A percentile compares a stretch with the other conserved stretches of the same genome.
These are phyloP conservation scores for Arbutus unedo DNA, from an alignment of 148 eudicot species.

Conservation along the genomic window DNA sequence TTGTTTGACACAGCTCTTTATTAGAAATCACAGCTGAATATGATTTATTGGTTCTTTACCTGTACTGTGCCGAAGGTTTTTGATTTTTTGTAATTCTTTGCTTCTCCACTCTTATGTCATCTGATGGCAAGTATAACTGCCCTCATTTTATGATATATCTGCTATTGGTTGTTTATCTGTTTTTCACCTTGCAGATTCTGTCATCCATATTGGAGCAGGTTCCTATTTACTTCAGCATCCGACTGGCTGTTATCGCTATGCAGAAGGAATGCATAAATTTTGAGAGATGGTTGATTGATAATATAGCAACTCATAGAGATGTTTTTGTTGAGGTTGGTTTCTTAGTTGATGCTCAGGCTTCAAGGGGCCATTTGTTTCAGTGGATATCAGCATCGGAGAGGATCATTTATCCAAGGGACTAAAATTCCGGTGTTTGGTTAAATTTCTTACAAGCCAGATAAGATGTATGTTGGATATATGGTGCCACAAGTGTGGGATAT, in stretches of 20 bases:
- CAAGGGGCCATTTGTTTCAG: no score
- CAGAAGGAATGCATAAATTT: constrained; percentile 7
- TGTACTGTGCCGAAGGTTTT: not conserved
- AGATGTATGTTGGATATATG: no score
- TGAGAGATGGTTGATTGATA: constrained; percentile 7
- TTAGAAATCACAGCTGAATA: not conserved
- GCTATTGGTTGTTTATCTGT: not conserved
- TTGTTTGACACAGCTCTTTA: not conserved
- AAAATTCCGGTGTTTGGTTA: no score
- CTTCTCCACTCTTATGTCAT: no score
- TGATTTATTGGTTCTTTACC: not conserved
- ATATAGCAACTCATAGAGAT: constrained; percentile 7
- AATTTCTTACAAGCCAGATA: no score
- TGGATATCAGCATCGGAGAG: no score
- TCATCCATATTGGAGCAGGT: not conserved
- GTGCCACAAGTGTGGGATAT: no score
- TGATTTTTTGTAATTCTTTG: not conserved
- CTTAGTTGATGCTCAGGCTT: not conserved
- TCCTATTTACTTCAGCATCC: constrained; percentile 5
- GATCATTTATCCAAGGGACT: no score
- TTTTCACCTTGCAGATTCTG: constrained; percentile 2
- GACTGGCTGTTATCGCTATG: constrained; percentile 6
- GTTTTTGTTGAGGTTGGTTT: constrained; percentile 10
- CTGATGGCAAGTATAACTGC: not conserved
- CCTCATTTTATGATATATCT: not conserved